Conservation (phyloP, 495 filamentous ascomycete genomes). For the Xylaria nigripes region DNA sequence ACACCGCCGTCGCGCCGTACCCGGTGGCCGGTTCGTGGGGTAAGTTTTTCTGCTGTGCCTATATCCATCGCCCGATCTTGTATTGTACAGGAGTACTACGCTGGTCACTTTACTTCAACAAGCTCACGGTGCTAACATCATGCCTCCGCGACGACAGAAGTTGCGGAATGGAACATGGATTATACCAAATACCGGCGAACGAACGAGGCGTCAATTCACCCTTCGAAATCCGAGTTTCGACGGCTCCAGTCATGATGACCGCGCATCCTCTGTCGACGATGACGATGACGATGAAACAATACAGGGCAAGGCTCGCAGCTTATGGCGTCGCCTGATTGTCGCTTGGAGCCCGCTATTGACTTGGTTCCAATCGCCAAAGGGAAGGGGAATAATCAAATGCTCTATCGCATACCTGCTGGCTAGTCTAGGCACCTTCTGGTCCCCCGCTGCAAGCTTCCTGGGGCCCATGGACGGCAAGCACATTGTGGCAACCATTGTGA, state of each 20-base stretch:
- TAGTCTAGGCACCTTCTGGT: constrained; percentile 79
- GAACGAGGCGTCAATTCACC: constrained; percentile 49
- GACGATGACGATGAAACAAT: constrained; percentile 15
- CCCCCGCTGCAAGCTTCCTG: constrained; percentile 59
- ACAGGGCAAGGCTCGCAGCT: constrained; percentile 18
- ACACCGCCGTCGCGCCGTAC: constrained; percentile 7
- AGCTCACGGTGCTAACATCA: constrained; percentile 18
- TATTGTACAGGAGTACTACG: not conserved
- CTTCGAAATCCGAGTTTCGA: constrained; percentile 35
- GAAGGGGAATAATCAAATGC: constrained; percentile 80
- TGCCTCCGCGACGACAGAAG: constrained; percentile 35
- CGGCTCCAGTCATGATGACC: constrained; percentile 15
- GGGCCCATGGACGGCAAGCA: constrained; percentile 93
- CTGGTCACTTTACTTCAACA: not conserved
- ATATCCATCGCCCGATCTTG: not conserved
- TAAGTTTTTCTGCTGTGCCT: not conserved
- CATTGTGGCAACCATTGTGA: constrained; percentile 84
- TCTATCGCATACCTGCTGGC: constrained; percentile 85
- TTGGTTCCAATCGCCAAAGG: constrained; percentile 47
- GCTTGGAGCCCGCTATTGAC: constrained; percentile 20
- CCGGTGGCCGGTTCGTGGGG: constrained; percentile 3
- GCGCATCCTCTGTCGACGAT: constrained; percentile 18
- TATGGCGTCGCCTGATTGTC: constrained; percentile 21
- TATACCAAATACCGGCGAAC: constrained; percentile 52
- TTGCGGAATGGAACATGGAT: constrained; percentile 55